Base-by-base conservation (phyloP, 163 green algal species). In the Prototheca wickerhamii region DNA sequence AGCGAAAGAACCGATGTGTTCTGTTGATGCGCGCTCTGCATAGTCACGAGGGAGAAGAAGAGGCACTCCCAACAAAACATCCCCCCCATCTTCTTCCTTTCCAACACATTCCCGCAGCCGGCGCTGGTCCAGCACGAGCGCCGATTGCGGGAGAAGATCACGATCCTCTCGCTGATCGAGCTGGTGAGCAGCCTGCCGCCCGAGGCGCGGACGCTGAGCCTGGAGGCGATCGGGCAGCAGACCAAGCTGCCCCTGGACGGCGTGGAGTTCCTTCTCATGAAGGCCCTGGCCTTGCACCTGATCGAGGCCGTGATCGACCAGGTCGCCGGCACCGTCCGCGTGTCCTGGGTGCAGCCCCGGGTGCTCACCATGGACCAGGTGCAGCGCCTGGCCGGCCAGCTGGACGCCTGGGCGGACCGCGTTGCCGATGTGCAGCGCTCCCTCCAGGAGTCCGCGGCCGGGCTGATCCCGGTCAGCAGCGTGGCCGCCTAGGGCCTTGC, bases 221-320 rank as follows among this genome's bases (percentile, higher is more conserved):
- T 98, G 51, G 58, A 67, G 12, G 70, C 66, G 49, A 92, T 99
- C 53, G 91, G 80, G 10, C 63, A 82, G 42, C 76, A 79, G 40
- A 95, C 93, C 42, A 93, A 96, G 79, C 84, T 99, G 56, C 65
- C 68, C n/a, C 8, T 79, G 3, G 92, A 97, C 53, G 93, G 91
- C 5, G 92, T 96, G 4, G 92, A 98, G 79, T 94, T 96, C 68
- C 81, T 99, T 64, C 80, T 99, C 20, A 98, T 99, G 91, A 96
- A 97, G 86, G 74, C 87, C 2, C 76, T 96, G 68, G 79, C 88
- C 23, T 77, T 96, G 77, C 83, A 94, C 62, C 77, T 98, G 30
- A 95, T 98, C 40, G 86, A 96, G 65, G 93, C 90, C 33, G 74
- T 72, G 53, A 96, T 99, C 53, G 91, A 98, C 77, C 84, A 95